These are phyloP conservation scores for Aspergillus latus DNA, from an alignment of 2,329 filamentous ascomycete genomes.

Conservation along the genomic window DNA sequence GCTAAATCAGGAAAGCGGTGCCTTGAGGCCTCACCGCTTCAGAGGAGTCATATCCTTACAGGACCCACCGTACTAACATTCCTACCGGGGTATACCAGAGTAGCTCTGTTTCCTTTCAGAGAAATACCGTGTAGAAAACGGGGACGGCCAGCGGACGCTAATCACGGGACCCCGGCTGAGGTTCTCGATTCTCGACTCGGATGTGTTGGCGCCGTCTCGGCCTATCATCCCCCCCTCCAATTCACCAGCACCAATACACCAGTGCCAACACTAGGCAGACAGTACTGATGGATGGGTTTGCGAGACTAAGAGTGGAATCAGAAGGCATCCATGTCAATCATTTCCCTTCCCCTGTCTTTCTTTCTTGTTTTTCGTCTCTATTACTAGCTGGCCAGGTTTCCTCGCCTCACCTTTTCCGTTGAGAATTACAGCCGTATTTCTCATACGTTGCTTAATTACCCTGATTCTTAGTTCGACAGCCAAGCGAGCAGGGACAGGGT, in stretches of 20 bases:
- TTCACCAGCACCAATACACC: background rate
- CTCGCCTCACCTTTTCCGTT: background rate
- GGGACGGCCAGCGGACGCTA: background rate
- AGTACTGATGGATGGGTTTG: background rate
- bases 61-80: too few species aligned
- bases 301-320: background rate
- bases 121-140: too few species aligned
- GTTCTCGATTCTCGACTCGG: background rate
- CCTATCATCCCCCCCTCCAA: slow-evolving; percentile 7
- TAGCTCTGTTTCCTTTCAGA: too few species aligned
- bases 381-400: background rate
- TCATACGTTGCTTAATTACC: background rate
- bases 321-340: background rate
- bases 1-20: too few species aligned
- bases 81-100: too few species aligned
- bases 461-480: background rate
- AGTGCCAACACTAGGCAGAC: background rate
- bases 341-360: background rate
- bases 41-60: too few species aligned
- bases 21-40: too few species aligned
- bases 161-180: background rate
- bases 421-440: background rate
- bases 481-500: background rate
- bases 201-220: slow-evolving; percentile 9
- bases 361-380: background rate